These are phyloP conservation scores for Orbilia ellipsospora DNA, from an alignment of 2,329 filamentous ascomycete species.

Conservation along the genomic window DNA sequence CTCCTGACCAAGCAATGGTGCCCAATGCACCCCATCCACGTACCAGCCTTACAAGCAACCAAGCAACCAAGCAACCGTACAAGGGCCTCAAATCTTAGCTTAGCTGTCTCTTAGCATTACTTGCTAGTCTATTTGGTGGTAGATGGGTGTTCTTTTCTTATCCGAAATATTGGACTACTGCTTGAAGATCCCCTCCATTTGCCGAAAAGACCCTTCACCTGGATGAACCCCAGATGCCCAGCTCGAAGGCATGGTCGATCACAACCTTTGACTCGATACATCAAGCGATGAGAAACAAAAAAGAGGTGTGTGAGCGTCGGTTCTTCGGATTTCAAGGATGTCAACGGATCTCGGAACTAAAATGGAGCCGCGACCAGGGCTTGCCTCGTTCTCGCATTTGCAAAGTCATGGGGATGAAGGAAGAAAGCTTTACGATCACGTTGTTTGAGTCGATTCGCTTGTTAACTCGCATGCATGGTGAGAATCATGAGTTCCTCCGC, in stretches of 20 bases:
- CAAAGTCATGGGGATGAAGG: conserved; percentile 16
- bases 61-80: too few relatives aligned
- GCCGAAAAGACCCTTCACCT: conserved; percentile 36
- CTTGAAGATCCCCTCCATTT: conserved; percentile 35
- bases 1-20: conserved; percentile 2
- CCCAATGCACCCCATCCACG: not conserved
- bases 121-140: too few relatives aligned
- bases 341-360: conserved; percentile 54
- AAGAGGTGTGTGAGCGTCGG: conserved; percentile 11
- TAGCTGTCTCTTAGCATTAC: too few relatives aligned
- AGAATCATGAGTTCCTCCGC: conserved; percentile 37
- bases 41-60: not conserved
- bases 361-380: conserved; percentile 18
- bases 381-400: not conserved
- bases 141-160: too few relatives aligned
- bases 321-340: conserved; percentile 44
- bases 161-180: too few relatives aligned
- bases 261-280: conserved; percentile 46
- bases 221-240: conserved; percentile 7
- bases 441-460: conserved; percentile 2
- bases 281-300: not conserved
- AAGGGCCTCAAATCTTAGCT: too few relatives aligned
- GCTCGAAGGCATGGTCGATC: conserved; percentile 17
- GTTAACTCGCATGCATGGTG: conserved; percentile 13
- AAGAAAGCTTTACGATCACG: conserved; percentile 25